Conservation (phyloP, 1,284 basidiomycete species). For the Sanghuangporus weigelae region DNA sequence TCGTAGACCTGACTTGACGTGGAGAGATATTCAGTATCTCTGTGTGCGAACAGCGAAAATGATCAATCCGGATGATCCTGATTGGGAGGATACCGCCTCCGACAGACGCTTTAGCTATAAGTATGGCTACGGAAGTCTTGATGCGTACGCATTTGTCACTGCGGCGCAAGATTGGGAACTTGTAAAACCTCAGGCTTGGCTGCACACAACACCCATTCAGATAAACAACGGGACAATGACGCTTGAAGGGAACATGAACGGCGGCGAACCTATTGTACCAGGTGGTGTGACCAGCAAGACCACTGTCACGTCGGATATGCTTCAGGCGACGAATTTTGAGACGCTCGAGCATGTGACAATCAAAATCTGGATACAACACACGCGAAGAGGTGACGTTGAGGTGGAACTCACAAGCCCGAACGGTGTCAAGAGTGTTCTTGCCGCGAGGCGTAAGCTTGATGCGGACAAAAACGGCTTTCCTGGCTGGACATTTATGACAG, state of each 20-base stretch:
- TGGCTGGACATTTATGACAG: constrained; percentile 97
- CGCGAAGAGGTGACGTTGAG: constrained; percentile 87
- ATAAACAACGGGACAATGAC: constrained; percentile 60
- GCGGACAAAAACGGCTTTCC: constrained; percentile 68
- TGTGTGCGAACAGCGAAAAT: constrained; percentile 75
- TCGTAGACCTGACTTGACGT: constrained; percentile 82
- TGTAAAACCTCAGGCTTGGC: constrained; percentile 95
- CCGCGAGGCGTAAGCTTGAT: constrained; percentile 70
- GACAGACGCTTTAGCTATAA: constrained; percentile 93
- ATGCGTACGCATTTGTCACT: constrained; percentile 80
- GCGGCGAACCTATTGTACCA: constrained; percentile 62
- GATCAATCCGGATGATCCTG: constrained; percentile 87
- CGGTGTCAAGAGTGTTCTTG: constrained; percentile 84
- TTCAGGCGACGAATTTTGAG: constrained; percentile 79
- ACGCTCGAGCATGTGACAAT: constrained; percentile 90
- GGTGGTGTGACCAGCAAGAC: constrained; percentile 68
- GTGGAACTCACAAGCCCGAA: constrained; percentile 85
- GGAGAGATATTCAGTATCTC: constrained; percentile 96
- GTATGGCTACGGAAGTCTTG: constrained; percentile 91
- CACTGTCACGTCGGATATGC: constrained; percentile 66
- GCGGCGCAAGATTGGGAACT: constrained; percentile 80
- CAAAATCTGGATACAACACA: constrained; percentile 89
- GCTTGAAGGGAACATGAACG: constrained; percentile 44
- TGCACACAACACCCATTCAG: constrained; percentile 69
- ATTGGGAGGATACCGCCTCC: constrained; percentile 85